phyloP scores from a whole-genome alignment of 495 filamentous ascomycete species.

The Lindgomyces ingoldianus region DNA sequence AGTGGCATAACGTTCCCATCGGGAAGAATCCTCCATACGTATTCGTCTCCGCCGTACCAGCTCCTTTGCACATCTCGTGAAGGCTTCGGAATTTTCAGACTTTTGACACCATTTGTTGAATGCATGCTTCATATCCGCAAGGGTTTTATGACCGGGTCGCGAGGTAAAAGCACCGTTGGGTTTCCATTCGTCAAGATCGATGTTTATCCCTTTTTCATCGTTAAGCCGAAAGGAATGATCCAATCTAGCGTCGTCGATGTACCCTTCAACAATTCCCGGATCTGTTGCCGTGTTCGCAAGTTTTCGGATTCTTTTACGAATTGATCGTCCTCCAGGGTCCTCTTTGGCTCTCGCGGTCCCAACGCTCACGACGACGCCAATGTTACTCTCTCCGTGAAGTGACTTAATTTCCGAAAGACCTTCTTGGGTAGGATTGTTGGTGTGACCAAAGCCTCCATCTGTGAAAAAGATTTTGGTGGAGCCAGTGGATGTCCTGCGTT shows the following conservation, averaged over 20 bases:
- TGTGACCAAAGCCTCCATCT: conserved; percentile 11
- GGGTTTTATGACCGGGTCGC: neutral
- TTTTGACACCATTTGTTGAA: conserved; percentile 3
- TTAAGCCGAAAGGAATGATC: conserved; percentile 1
- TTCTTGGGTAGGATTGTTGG: conserved; percentile 10
- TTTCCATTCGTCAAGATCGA: conserved; percentile 20
- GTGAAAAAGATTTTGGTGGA: neutral
- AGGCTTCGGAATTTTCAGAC: neutral
- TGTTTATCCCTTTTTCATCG: conserved; percentile 5
- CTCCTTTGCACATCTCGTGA: conserved; percentile 1
- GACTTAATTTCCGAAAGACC: conserved; percentile 7
- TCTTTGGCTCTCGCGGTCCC: neutral
- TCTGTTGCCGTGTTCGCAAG: neutral
- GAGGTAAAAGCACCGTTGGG: neutral
- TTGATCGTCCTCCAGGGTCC: neutral
- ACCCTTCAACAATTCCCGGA: neutral
- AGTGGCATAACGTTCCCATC: conserved; percentile 7
- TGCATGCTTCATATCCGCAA: neutral
- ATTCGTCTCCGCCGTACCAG: neutral
- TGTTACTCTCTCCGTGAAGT: conserved; percentile 6
- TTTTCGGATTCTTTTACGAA: neutral
- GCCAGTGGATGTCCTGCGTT: neutral
- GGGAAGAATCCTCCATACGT: neutral
- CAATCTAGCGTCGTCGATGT: neutral
- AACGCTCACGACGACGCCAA: conserved; percentile 11